phyloP scores from a whole-genome alignment of 2,329 filamentous ascomycete genomes.

The Arthroderma uncinatum region DNA sequence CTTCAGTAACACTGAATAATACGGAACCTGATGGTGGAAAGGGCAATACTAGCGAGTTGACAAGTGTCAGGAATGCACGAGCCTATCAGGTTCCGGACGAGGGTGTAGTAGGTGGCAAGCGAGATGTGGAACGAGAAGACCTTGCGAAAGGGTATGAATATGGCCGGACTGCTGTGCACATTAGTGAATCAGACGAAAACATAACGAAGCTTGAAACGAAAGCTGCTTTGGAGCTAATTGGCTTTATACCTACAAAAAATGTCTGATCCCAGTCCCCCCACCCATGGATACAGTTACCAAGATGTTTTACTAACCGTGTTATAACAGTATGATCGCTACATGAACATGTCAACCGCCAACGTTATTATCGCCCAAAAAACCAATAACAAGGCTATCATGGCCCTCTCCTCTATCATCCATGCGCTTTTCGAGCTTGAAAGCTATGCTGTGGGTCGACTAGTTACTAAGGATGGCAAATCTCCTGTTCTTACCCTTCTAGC shows the following conservation, averaged over 20 bases:
- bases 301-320: neutral
- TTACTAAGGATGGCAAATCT: slow-evolving; percentile 69
- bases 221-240: slow-evolving; percentile 68
- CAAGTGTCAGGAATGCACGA: slow-evolving; percentile 63
- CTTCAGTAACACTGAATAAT: slow-evolving; percentile 38
- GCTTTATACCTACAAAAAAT: slow-evolving; percentile 65
- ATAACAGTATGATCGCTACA: slow-evolving; percentile 63
- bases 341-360: slow-evolving; percentile 71
- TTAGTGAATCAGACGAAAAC: slow-evolving; percentile 74
- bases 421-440: slow-evolving; percentile 74
- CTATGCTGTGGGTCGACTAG: slow-evolving; percentile 76
- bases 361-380: slow-evolving; percentile 65
- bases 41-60: slow-evolving; percentile 40
- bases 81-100: slow-evolving; percentile 73
- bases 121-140: slow-evolving; percentile 67
- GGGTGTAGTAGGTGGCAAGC: slow-evolving; percentile 62
- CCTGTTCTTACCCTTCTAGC: slow-evolving; percentile 68
- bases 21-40: slow-evolving; percentile 27
- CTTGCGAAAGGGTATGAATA: slow-evolving; percentile 93
- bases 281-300: neutral
- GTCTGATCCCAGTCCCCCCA: slow-evolving; percentile 32
- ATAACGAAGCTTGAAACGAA: slow-evolving; percentile 76
- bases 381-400: slow-evolving; percentile 72
- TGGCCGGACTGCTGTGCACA: slow-evolving; percentile 80
- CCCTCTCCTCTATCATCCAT: slow-evolving; percentile 79